These are phyloP conservation scores for Cytospora chrysosperma DNA, from an alignment of 2,329 filamentous ascomycete species.

Conservation along the genomic window DNA sequence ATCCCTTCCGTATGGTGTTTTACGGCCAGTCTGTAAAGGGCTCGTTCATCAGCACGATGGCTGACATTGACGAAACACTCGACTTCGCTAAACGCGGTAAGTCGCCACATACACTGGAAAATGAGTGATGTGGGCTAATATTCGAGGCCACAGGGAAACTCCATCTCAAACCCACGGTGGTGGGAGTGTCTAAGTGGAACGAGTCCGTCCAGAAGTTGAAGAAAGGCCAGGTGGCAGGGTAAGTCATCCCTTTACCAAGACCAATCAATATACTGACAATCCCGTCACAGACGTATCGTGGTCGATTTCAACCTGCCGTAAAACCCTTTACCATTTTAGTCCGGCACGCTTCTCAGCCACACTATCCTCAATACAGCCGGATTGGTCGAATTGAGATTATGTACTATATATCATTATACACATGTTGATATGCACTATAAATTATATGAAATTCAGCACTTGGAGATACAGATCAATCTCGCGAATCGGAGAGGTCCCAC, in stretches of 20 bases:
- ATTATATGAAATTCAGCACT: too few species aligned
- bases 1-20: slow-evolving; percentile 16
- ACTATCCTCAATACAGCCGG: too few species aligned
- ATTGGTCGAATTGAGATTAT: too few species aligned
- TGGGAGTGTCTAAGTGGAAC: slow-evolving; percentile 16
- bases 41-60: slow-evolving; percentile 20
- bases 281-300: not conserved
- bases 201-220: slow-evolving; percentile 11
- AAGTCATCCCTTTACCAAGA: not conserved
- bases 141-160: slow-evolving; percentile 2
- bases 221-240: slow-evolving; percentile 11
- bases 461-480: too few species aligned
- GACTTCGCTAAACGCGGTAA: slow-evolving; percentile 24
- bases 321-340: not conserved
- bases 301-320: slow-evolving; percentile 9
- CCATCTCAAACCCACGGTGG: slow-evolving; percentile 5
- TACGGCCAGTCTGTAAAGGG: slow-evolving; percentile 23
- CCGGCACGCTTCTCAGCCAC: too few species aligned
- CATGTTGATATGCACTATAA: too few species aligned
- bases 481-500: too few species aligned
- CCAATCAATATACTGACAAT: not conserved
- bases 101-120: not conserved
- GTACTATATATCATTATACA: too few species aligned
- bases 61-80: slow-evolving; percentile 22
- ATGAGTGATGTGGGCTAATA: not conserved